A percentile compares a stretch with the other conserved stretches of the same genome.
Evolutionary conservation across 768 basidiomycete species (phyloP).

Genomic region (Hygrocybe punicea): DNA sequence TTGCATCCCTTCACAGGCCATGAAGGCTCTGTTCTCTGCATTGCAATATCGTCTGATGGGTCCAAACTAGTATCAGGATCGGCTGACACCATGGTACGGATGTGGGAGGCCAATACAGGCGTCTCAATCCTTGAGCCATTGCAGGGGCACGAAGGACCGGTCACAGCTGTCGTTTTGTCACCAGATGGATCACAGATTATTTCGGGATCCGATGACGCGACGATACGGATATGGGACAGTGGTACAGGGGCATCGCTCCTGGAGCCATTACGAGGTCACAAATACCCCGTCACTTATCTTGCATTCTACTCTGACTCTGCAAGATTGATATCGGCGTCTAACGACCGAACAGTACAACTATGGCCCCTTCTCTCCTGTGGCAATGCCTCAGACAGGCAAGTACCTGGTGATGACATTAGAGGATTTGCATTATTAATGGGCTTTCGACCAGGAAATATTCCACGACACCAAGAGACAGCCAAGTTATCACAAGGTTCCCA

Average conservation of each 20-base stretch:
- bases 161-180: constrained; percentile 16
- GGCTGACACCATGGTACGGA: neutral
- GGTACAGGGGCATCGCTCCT: constrained; percentile 1
- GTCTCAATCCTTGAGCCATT: neutral
- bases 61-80: neutral
- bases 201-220: constrained; percentile 16
- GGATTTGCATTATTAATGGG: too few relatives aligned
- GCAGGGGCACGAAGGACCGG: neutral
- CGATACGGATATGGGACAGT: constrained; percentile 18
- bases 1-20: too few relatives aligned
- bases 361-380: neutral
- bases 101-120: constrained; percentile 1
- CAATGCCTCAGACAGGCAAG: too few relatives aligned
- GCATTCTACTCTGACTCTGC: constrained; percentile 51
- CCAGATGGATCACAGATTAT: constrained; percentile 15
- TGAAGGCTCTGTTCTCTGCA: too few relatives aligned
- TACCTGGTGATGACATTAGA: too few relatives aligned
- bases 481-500: too few relatives aligned
- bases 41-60: neutral
- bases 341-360: constrained; percentile 49
- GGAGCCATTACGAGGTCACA: constrained; percentile 3
- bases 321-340: constrained; percentile 46
- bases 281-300: constrained; percentile 22
- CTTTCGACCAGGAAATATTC: too few relatives aligned
- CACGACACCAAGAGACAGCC: too few relatives aligned